Percentiles rank a stretch among this genome's conserved stretches.
These are phyloP conservation scores for Biancaea sappan DNA, from an alignment of 306 rosid genomes.

Conservation along the genomic window DNA sequence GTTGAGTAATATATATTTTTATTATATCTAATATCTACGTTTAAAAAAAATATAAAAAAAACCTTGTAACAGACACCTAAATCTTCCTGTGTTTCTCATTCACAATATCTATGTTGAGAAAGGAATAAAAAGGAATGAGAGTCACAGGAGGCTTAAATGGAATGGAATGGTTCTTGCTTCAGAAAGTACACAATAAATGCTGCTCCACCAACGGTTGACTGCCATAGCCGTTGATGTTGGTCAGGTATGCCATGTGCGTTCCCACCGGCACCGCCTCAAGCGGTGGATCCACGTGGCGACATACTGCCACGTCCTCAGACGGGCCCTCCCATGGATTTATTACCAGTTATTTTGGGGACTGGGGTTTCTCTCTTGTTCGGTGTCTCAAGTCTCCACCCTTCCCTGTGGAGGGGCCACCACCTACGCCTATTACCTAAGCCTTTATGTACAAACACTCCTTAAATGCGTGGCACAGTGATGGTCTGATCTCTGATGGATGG, in stretches of 20 bases:
- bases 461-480: background rate
- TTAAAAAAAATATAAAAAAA: no score
- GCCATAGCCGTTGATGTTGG: background rate
- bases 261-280: slow-evolving; percentile 26
- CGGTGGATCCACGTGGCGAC: background rate
- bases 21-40: no score
- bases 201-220: background rate
- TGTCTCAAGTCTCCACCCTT: background rate
- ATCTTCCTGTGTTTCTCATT: no score
- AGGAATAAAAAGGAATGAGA: no score
- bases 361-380: no score
- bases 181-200: background rate
- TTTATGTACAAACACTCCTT: background rate
- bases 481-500: no score
- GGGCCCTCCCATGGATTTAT: slow-evolving; percentile 2
- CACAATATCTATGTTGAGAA: no score
- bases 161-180: no score
- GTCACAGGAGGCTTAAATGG: no score
- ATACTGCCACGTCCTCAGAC: background rate
- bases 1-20: no score
- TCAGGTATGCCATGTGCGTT: background rate
- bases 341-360: no score
- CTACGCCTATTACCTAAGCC: background rate
- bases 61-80: no score
- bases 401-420: background rate